Base-by-base conservation (phyloP, 2,329 filamentous ascomycete genomes). In the Paraphoma sp. region DNA sequence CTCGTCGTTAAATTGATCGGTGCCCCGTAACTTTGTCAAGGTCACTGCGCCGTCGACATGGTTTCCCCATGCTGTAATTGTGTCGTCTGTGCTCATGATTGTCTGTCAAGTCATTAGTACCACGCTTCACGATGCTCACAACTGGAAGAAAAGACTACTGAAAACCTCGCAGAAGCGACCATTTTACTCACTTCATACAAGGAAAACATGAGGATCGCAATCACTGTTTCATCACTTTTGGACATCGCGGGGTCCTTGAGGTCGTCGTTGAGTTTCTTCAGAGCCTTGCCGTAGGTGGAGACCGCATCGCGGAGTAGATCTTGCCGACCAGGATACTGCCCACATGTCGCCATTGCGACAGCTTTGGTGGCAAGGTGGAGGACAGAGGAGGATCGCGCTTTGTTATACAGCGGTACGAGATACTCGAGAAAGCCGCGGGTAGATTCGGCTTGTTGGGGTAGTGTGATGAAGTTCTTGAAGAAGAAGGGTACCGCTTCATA, bases 31-130 rank as follows among this genome's bases (percentile, higher is more conserved):
- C 43, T 78, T 79, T 0, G 71, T 73, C 40, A 79, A 59, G 11
- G 76, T 68, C 1, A 79, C 76, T 29, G 77, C 77, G 16, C 77
- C 77, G 46, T 78, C 76, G 23, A 79, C 74, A 48, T 79, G 77
- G 17, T 76, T 72, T 7, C 66, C 72, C 77, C 77, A 79, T 2
- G 73, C 73, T 4, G 66, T 68, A 17, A 76, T 75, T 1, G 72
- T 73, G 42, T 75, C 69, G 45, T 74, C 68, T 5, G 73, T 78
- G 9, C 71, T 71, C 65, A 74, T 75, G 45, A 79, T 76, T 6
- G 74, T 74, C 75, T 78, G 47, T 16, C 3, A 36, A 38, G n/a
- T n/a, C 4, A 51, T 73, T 46, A 73, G 69, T 52, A n/a, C 42
- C 6, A 36, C 10, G n/a, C 16, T 6, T n/a, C 11, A 10, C 7